Percentiles rank a stretch among this genome's conserved stretches.
These are phyloP conservation scores for Xylaria flabelliformis DNA, from an alignment of 495 filamentous ascomycete species.

Conservation along the genomic window DNA sequence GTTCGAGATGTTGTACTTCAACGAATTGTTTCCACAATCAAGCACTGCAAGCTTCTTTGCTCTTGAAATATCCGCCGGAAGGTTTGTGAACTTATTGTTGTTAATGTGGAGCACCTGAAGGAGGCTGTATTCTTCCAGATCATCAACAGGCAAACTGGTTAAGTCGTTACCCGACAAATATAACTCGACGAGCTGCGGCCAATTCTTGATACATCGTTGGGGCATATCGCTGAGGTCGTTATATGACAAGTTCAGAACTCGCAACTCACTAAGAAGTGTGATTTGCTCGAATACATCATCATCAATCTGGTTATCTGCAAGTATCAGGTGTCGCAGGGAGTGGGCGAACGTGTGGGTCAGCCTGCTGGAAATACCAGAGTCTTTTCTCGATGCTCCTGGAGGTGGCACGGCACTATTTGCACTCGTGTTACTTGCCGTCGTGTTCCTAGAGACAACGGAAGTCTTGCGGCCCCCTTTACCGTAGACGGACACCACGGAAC, in stretches of 20 bases:
- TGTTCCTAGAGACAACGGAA: conserved; percentile 76
- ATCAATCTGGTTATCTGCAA: conserved; percentile 92
- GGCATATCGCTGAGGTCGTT: conserved; percentile 94
- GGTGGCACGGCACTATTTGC: conserved; percentile 60
- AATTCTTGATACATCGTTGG: conserved; percentile 81
- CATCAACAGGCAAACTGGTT: conserved; percentile 88
- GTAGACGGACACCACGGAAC: conserved; percentile 80
- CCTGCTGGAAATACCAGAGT: conserved; percentile 79
- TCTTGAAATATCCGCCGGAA: conserved; percentile 94
- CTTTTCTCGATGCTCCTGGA: conserved; percentile 69
- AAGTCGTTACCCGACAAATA: conserved; percentile 97
- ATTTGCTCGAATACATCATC: conserved; percentile 95
- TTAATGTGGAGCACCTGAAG: conserved; percentile 95
- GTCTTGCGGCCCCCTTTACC: conserved; percentile 79
- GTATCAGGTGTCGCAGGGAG: conserved; percentile 79
- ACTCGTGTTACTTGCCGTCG: conserved; percentile 46
- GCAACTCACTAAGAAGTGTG: conserved; percentile 79
- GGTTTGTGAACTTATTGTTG: conserved; percentile 93
- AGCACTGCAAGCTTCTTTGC: conserved; percentile 88
- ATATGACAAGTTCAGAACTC: conserved; percentile 92
- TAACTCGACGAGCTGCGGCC: conserved; percentile 86
- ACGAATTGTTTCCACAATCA: conserved; percentile 92
- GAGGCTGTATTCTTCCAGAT: conserved; percentile 84
- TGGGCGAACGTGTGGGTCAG: conserved; percentile 83
- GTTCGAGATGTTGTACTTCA: conserved; percentile 99